phyloP scores from a whole-genome alignment of 352 stramenopile species.

The Blastocystis sp. region DNA sequence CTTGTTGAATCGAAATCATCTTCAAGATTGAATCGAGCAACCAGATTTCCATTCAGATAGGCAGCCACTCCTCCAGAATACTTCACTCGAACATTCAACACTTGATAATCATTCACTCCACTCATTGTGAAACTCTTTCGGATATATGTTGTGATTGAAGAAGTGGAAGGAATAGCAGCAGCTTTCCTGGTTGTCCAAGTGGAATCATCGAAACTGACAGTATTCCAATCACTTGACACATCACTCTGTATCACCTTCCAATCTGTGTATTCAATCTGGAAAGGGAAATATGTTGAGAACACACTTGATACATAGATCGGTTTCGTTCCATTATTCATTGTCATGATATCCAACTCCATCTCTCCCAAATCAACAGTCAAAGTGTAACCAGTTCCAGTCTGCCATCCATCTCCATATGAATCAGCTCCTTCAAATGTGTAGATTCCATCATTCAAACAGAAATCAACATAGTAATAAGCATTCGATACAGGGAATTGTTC shows the following conservation, averaged over 20 bases:
- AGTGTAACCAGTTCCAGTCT: neutral
- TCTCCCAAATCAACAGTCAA: constrained; percentile 44
- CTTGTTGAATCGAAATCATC: neutral
- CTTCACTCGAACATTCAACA: constrained; percentile 25
- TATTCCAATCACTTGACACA: neutral
- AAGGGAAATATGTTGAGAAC: constrained; percentile 13
- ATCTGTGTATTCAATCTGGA: neutral
- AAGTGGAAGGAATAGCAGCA: neutral
- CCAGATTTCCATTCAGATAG: constrained; percentile 46
- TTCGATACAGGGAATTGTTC: neutral
- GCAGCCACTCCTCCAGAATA: constrained; percentile 48
- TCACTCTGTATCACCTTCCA: constrained; percentile 7
- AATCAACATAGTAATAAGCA: constrained; percentile 24
- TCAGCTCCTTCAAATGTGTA: constrained; percentile 7
- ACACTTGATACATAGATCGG: neutral
- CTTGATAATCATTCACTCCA: constrained; percentile 3
- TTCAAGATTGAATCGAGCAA: constrained; percentile 27
- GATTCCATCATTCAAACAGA: constrained; percentile 6
- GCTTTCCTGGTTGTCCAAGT: neutral
- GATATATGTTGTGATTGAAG: neutral
- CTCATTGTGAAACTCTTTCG: constrained; percentile 13
- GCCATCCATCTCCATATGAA: neutral
- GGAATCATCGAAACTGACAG: neutral
- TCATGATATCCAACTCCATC: constrained; percentile 24
- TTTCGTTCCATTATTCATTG: neutral